Evolutionary conservation across 768 basidiomycete species (phyloP).

Genomic region (Leccinellum luteum): DNA sequence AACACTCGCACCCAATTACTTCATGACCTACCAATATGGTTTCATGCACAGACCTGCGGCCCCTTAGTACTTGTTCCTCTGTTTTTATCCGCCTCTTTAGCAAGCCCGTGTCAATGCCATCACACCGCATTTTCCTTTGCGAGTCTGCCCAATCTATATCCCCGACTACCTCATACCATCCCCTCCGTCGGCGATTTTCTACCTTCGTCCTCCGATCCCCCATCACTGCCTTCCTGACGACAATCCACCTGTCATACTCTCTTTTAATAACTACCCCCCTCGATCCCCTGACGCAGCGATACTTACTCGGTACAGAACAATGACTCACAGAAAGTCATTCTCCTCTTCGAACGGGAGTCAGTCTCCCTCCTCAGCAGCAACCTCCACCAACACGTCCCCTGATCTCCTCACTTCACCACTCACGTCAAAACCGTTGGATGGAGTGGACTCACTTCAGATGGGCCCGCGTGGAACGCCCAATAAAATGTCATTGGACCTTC

Average conservation of each 20-base stretch:
- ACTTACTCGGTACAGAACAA: constrained; percentile 23
- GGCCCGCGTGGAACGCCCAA: constrained; percentile 42
- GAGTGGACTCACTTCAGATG: constrained; percentile 22
- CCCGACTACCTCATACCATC: constrained; percentile 23
- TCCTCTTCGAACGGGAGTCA: constrained; percentile 51
- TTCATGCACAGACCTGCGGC: constrained; percentile 31
- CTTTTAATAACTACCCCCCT: constrained; percentile 29
- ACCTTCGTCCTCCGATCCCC: constrained; percentile 25
- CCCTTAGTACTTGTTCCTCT: constrained; percentile 26
- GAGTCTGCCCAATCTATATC: constrained; percentile 28
- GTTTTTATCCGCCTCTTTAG: constrained; percentile 27
- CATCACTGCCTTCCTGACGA: constrained; percentile 25
- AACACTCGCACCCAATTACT: constrained; percentile 31
- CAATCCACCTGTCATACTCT: constrained; percentile 12
- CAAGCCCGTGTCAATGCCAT: constrained; percentile 29
- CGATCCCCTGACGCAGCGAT: constrained; percentile 21
- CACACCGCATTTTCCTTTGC: constrained; percentile 30
- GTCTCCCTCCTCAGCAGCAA: constrained; percentile 46
- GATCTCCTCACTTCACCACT: constrained; percentile 37
- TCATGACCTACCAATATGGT: constrained; percentile 30
- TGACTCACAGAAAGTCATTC: constrained; percentile 51
- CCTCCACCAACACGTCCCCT: constrained; percentile 45
- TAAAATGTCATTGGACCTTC: constrained; percentile 47
- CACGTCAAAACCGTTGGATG: constrained; percentile 37
- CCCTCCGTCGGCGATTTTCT: constrained; percentile 28